phyloP scores from a whole-genome alignment of 2,329 filamentous ascomycete genomes.

The Bertia moriformis region DNA sequence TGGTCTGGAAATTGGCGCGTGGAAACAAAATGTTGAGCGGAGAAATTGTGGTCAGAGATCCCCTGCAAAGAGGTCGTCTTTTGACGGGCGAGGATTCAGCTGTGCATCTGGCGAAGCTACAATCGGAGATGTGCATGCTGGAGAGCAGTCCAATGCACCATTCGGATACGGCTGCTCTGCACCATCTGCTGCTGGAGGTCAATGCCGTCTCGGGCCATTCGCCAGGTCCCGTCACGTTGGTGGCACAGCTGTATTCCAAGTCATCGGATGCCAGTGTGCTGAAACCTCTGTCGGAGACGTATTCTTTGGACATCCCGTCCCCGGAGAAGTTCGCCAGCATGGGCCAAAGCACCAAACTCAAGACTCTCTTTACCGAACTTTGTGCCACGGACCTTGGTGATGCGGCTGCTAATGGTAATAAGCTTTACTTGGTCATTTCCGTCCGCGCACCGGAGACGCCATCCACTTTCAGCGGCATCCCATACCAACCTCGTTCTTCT shows the following conservation, averaged over 20 bases:
- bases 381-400: constrained; percentile 61
- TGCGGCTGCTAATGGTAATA: constrained; percentile 44
- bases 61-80: constrained; percentile 66
- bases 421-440: constrained; percentile 73
- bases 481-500: constrained; percentile 17
- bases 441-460: constrained; percentile 47
- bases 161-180: constrained; percentile 56
- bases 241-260: constrained; percentile 66
- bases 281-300: constrained; percentile 67
- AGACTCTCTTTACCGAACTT: constrained; percentile 78
- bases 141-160: constrained; percentile 62
- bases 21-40: constrained; percentile 90
- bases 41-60: constrained; percentile 88
- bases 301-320: constrained; percentile 62
- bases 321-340: constrained; percentile 57
- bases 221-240: constrained; percentile 61
- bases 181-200: constrained; percentile 73
- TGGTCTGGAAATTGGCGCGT: constrained; percentile 85
- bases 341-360: constrained; percentile 52
- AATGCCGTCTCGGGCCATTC: constrained; percentile 67
- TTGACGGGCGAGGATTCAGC: constrained; percentile 87
- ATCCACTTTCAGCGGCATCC: constrained; percentile 32
- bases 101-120: constrained; percentile 76
- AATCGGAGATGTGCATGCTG: constrained; percentile 90
- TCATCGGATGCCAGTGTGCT: constrained; percentile 45